phyloP scores from a whole-genome alignment of 106 monocot species.

The Triglochin maritima region DNA sequence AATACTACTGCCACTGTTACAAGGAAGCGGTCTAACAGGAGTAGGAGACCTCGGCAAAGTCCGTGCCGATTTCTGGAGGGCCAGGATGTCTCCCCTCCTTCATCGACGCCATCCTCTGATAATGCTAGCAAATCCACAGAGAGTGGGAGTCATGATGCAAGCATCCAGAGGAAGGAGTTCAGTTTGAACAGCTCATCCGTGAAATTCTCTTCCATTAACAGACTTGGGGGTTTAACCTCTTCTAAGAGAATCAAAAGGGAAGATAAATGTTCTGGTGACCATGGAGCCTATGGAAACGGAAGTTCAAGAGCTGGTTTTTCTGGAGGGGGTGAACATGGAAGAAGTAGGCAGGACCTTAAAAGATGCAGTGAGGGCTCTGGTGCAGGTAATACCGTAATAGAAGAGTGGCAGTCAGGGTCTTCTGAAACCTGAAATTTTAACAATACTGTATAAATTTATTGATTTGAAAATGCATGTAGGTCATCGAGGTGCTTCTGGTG shows the following conservation, averaged over 20 bases:
- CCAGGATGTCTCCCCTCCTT: conserved; percentile 32
- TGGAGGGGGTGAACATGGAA: conserved; percentile 10
- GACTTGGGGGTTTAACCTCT: conserved; percentile 20
- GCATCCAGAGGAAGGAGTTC: conserved; percentile 32
- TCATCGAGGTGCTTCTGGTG: conserved; percentile 2
- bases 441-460: conserved; percentile 9
- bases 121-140: conserved; percentile 47
- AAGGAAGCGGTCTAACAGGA: conserved; percentile 35
- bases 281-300: conserved; percentile 17
- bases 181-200: conserved; percentile 25
- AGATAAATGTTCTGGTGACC: conserved; percentile 20
- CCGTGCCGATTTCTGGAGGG: conserved; percentile 28
- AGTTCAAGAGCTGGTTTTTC: conserved; percentile 11
- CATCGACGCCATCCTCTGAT: conserved; percentile 42
- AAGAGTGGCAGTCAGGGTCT: neutral
- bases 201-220: conserved; percentile 22
- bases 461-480: conserved; percentile 1
- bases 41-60: conserved; percentile 39
- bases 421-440: conserved; percentile 17
- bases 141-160: conserved; percentile 17
- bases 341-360: conserved; percentile 16
- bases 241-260: conserved; percentile 29
- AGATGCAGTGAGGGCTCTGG: conserved; percentile 14
- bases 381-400: neutral
- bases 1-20: conserved; percentile 10